Conservation (phyloP, 73 alveolate genomes). For the Paramecium sonneborni region DNA sequence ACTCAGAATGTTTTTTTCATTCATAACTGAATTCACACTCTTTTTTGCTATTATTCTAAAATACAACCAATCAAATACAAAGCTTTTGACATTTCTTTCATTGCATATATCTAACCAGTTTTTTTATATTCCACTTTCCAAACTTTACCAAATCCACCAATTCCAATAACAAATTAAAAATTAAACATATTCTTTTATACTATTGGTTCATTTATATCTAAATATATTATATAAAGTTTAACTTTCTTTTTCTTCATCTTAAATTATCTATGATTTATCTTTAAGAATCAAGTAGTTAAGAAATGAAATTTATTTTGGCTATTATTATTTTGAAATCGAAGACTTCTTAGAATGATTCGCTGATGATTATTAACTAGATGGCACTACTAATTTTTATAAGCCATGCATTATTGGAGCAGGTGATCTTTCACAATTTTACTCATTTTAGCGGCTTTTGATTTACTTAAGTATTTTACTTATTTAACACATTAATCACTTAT, state of each 20-base stretch:
- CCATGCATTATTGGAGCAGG: conserved; percentile 25
- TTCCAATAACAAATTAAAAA: conserved; percentile 73
- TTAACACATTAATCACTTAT: not conserved
- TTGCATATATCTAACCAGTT: conserved; percentile 75
- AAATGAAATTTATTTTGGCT: conserved; percentile 5
- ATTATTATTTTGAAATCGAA: not conserved
- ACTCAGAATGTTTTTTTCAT: conserved; percentile 57
- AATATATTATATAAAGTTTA: not conserved
- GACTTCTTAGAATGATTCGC: conserved; percentile 44
- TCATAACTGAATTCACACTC: conserved; percentile 61
- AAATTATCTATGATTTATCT: not conserved
- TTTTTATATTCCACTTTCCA: conserved; percentile 83
- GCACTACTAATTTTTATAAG: not conserved
- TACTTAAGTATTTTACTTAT: not conserved
- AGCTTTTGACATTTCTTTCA: conserved; percentile 78
- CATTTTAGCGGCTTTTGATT: not conserved
- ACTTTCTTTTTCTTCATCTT: conserved; percentile 39
- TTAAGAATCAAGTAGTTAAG: conserved; percentile 19
- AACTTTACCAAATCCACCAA: conserved; percentile 87
- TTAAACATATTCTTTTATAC: conserved; percentile 73
- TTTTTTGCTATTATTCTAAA: conserved; percentile 60
- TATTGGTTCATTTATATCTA: not conserved
- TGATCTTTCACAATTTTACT: not conserved
- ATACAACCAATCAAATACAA: not conserved
- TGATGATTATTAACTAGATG: conserved; percentile 9